Percentiles rank a stretch among this genome's conserved stretches.
Evolutionary conservation across 2,329 filamentous ascomycete genomes (phyloP).

Genomic region (Talaromyces atroroseus): DNA sequence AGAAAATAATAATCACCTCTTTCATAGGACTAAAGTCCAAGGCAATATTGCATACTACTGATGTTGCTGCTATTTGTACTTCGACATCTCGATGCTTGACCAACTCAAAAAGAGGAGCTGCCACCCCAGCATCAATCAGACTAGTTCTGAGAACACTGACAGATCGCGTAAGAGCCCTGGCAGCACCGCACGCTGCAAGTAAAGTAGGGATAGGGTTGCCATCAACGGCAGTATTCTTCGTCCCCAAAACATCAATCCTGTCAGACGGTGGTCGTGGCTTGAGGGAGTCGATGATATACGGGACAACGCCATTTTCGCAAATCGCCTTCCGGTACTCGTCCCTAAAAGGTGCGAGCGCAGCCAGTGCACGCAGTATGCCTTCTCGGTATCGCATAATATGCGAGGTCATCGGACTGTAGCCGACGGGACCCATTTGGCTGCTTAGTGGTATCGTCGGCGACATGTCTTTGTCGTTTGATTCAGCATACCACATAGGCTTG

Average conservation of each 20-base stretch:
- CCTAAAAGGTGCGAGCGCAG: constrained; percentile 73
- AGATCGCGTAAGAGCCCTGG: constrained; percentile 76
- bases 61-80: constrained; percentile 79
- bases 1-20: constrained; percentile 51
- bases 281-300: constrained; percentile 79
- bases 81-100: constrained; percentile 69
- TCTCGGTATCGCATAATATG: constrained; percentile 74
- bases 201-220: constrained; percentile 77
- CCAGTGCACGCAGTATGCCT: constrained; percentile 69
- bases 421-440: constrained; percentile 54
- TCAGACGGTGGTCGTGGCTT: constrained; percentile 46
- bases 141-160: constrained; percentile 78
- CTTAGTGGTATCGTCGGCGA: constrained; percentile 24
- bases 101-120: constrained; percentile 68
- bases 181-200: constrained; percentile 76
- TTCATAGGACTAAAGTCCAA: constrained; percentile 88
- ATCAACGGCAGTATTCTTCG: constrained; percentile 46
- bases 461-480: constrained; percentile 17
- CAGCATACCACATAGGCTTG: constrained; percentile 52
- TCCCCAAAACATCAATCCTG: constrained; percentile 22
- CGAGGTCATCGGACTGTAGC: constrained; percentile 54
- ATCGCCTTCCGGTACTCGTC: constrained; percentile 79
- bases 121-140: constrained; percentile 78
- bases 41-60: constrained; percentile 77
- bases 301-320: constrained; percentile 73